Evolutionary conservation across 2,329 filamentous ascomycete genomes (phyloP).

Genomic region (Ophiostoma himal-ulmi): DNA sequence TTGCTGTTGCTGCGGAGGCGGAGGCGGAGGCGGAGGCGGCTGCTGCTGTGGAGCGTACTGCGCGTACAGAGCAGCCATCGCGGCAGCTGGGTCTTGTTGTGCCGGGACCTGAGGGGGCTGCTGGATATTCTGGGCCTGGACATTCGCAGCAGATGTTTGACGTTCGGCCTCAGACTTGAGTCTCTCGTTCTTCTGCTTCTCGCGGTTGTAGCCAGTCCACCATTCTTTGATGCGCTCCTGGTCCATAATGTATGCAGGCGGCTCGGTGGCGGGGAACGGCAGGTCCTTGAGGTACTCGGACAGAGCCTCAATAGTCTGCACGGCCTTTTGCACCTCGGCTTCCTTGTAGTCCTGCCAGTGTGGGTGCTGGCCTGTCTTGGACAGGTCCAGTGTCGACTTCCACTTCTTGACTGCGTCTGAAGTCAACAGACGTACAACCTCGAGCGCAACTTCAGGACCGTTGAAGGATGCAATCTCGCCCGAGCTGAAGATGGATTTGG

Average conservation of each 20-base stretch:
- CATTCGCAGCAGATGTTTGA: neutral
- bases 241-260: constrained; percentile 49
- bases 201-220: constrained; percentile 43
- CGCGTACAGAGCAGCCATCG: constrained; percentile 40
- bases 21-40: constrained; percentile 25
- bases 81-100: constrained; percentile 31
- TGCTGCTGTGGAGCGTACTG: constrained; percentile 32
- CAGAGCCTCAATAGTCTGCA: constrained; percentile 40
- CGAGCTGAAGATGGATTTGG: neutral
- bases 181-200: constrained; percentile 31
- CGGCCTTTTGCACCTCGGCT: constrained; percentile 39
- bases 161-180: constrained; percentile 31
- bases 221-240: constrained; percentile 46
- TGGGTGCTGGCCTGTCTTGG: constrained; percentile 31
- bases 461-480: constrained; percentile 17
- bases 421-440: constrained; percentile 40
- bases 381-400: constrained; percentile 37
- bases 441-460: constrained; percentile 34
- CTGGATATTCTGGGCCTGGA: neutral
- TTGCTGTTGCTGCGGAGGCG: constrained; percentile 24
- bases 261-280: constrained; percentile 45
- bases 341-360: constrained; percentile 38
- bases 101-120: constrained; percentile 22
- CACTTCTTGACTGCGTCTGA: constrained; percentile 43
- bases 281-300: constrained; percentile 41